Base-by-base conservation (phyloP, 352 stramenopile species). In the Phytophthora lateralis region DNA sequence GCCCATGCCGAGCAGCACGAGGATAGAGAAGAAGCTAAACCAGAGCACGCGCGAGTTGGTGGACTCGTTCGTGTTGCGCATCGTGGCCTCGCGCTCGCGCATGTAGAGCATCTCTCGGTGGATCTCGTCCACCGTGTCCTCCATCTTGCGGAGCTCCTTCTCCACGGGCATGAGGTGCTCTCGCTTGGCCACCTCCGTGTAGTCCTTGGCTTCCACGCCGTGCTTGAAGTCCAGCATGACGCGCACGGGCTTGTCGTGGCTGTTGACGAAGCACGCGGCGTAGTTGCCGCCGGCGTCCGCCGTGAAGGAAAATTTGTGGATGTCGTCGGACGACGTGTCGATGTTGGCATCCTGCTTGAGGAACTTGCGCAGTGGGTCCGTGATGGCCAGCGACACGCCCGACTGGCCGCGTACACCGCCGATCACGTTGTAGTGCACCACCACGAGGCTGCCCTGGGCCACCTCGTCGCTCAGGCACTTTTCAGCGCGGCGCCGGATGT, bases 91-190 rank as follows among this genome's bases (percentile, higher is more conserved):
- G 17, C 88, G 81, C 60, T 95, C 82, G 41, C 85, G 87, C 88
- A 95, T 91, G 73, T 95, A 95, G n/a, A 94, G 78, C 84, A 94
- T 93, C 69, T 95, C 87, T 59, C 81, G 83, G 67, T 95, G 87
- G 64, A 96, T 95, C 69, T 96, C 88, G 60, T 94, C 85, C 21
- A 95, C 88, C 0, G 80, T 83, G 73, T 95, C 86, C 52, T 96
- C 88, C 85, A 96, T 91, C 79, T 95, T 95, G 45, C 85, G 82
- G 30, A 96, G 71, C 66, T 96, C 88, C 51, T 90, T 89, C 67
- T 96, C 85, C 29, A 96, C 83, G 1, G 88, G 88, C 86, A 94
- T 93, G 20, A 96, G 71, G 67, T 96, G 88, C 68, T 96, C 88
- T 27, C 85, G 71, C 76, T 95, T 96, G 53, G 88, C 88, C 27